phyloP scores from a whole-genome alignment of 768 basidiomycete species.

The Trametes cingulata region DNA sequence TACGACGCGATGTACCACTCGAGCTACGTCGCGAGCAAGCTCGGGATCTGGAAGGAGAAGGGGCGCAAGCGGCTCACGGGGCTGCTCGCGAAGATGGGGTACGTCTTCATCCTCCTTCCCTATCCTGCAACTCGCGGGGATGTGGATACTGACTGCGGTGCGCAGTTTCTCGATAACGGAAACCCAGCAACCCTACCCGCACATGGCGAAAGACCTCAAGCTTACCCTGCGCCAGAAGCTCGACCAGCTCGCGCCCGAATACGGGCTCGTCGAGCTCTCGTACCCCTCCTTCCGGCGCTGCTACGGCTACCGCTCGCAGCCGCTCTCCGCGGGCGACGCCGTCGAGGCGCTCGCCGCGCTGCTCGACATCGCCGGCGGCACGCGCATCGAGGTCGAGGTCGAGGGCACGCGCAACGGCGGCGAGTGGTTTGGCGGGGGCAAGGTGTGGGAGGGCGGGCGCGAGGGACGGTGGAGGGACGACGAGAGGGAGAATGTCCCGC shows the following conservation, averaged over 20 bases:
- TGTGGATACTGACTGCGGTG: background rate
- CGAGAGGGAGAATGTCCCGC: slow-evolving; percentile 43
- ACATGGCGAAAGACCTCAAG: slow-evolving; percentile 98
- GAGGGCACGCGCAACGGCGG: slow-evolving; percentile 89
- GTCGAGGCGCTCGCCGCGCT: slow-evolving; percentile 88
- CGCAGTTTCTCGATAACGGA: slow-evolving; percentile 88
- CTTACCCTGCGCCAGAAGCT: slow-evolving; percentile 76
- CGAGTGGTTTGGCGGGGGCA: slow-evolving; percentile 92
- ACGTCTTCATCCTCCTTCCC: slow-evolving; percentile 25
- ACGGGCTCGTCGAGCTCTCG: slow-evolving; percentile 88
- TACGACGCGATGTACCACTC: slow-evolving; percentile 99
- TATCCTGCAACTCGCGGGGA: background rate
- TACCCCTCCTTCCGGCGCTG: slow-evolving; percentile 94
- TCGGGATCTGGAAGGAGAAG: slow-evolving; percentile 95
- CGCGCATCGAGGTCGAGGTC: slow-evolving; percentile 87
- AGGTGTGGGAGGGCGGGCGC: slow-evolving; percentile 64
- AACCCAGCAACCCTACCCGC: slow-evolving; percentile 89
- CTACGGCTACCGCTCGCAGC: slow-evolving; percentile 86
- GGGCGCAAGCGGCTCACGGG: slow-evolving; percentile 89
- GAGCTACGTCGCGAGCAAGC: slow-evolving; percentile 90
- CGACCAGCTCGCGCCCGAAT: slow-evolving; percentile 88
- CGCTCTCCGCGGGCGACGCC: slow-evolving; percentile 89
- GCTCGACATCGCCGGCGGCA: slow-evolving; percentile 86
- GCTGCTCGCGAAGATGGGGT: slow-evolving; percentile 99
- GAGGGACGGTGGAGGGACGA: slow-evolving; percentile 40